Evolutionary conservation across 495 filamentous ascomycete genomes (phyloP).

Genomic region (Lepraria neglecta): DNA sequence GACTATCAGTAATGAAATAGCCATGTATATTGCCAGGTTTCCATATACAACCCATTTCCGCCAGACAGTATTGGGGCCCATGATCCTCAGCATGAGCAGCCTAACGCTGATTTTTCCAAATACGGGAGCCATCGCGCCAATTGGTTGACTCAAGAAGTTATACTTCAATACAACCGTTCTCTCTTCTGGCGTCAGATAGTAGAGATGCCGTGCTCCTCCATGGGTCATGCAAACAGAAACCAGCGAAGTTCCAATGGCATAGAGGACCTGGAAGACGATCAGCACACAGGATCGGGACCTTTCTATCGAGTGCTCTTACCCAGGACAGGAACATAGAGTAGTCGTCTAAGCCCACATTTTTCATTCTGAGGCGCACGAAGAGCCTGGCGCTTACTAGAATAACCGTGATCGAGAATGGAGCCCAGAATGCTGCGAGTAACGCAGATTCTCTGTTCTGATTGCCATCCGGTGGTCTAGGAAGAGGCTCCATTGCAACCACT

Average conservation of each 20-base stretch:
- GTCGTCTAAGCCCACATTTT: slow-evolving; percentile 1
- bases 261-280: background rate
- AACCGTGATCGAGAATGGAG: background rate
- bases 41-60: background rate
- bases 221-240: background rate
- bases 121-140: background rate
- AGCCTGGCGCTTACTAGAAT: background rate
- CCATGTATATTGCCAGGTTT: background rate
- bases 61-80: background rate
- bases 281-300: background rate
- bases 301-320: background rate
- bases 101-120: background rate
- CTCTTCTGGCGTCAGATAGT: slow-evolving; percentile 1
- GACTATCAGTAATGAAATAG: background rate
- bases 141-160: background rate
- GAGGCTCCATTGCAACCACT: background rate
- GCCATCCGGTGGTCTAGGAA: background rate
- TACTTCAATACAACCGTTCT: background rate
- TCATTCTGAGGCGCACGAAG: background rate
- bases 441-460: slow-evolving; percentile 1
- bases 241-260: background rate
- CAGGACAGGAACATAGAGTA: background rate
- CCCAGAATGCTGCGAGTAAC: background rate
- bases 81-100: slow-evolving; percentile 2
- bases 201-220: slow-evolving; percentile 3